A percentile compares a stretch with the other conserved stretches of the same genome.
Conservation (phyloP, 129 eudicot genomes). For the Tagetes patula region DNA sequence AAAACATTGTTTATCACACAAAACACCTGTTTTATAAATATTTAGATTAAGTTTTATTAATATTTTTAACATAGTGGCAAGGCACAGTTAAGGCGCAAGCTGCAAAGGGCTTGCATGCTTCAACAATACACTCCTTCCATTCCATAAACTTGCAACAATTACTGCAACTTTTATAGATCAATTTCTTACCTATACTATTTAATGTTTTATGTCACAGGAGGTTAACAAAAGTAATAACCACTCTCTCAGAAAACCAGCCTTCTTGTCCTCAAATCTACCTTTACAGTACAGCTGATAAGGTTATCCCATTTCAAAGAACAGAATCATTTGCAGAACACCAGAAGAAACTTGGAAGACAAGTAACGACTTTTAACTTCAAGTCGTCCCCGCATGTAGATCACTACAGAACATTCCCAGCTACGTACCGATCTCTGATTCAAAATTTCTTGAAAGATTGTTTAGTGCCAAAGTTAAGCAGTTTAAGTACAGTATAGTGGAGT, state of each 20-base stretch:
- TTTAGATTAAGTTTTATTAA: neutral
- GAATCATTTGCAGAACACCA: conserved; percentile 65
- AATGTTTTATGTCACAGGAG: conserved; percentile 46
- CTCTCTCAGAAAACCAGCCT: conserved; percentile 59
- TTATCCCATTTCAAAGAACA: conserved; percentile 60
- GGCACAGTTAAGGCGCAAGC: neutral
- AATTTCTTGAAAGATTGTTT: conserved; percentile 55
- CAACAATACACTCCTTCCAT: neutral
- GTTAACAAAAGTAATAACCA: conserved; percentile 48
- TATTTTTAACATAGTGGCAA: neutral
- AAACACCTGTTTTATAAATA: neutral
- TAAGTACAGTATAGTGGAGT: conserved; percentile 3
- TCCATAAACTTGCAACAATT: neutral
- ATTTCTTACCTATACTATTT: conserved; percentile 8
- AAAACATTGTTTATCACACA: neutral
- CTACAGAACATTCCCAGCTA: conserved; percentile 70
- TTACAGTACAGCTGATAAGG: conserved; percentile 82
- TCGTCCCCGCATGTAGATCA: conserved; percentile 89
- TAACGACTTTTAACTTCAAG: conserved; percentile 54
- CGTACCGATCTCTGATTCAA: conserved; percentile 47
- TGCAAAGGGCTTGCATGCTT: neutral
- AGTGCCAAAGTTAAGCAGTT: conserved; percentile 14
- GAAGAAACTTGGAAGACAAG: conserved; percentile 54
- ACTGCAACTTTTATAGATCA: neutral
- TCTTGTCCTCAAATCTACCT: conserved; percentile 78